Base-by-base conservation (phyloP, 2,329 filamentous ascomycete species). In the Balansia obtecta region DNA sequence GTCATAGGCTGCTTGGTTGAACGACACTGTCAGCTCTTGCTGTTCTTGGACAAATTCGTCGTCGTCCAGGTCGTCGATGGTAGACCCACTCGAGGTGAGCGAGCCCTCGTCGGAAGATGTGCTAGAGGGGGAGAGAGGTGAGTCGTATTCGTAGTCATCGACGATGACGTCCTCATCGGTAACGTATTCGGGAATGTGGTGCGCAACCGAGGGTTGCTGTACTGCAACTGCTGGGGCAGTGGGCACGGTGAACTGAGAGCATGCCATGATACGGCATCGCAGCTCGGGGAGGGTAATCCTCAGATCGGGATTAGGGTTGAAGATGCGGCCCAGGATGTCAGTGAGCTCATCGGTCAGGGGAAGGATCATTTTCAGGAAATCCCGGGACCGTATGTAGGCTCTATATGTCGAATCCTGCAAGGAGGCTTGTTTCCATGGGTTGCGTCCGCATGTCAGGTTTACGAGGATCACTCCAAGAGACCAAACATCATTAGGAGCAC, bases 361-460 rank as follows among this genome's bases (percentile, higher is more conserved):
- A 51, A 98, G 77, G 60, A 98, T 98, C 55, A 88, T 86, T 73
- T 89, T 86, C 57, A 98, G 73, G 67, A 97, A 98, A 63, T 85
- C 83, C 54, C 82, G 81, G 63, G 89, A 88, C 72, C 85, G 85
- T 59, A 86, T 79, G 70, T 86, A 97, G 50, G 90, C 90, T 62
- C 86, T 82, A 77, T 97, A 98, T 44, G 93, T 97, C 56, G 88
- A 88, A 68, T 98, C 93, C 67, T 95, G 88, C 59, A 82, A 75
- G 12, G 89, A 95, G 54, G 93, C 93, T 66, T 93, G 86, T 73
- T 97, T 97, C 93, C 93, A 98, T 53, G 93, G 93, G 70, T 98
- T 98, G 66, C 93, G 88, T 64, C 93, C 93, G 71, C 93, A 98
- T 48, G 89, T 95, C 58, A 98, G 76, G 73, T 98, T 98, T 61